These are phyloP conservation scores for Diaporthe vaccinii DNA, from an alignment of 2,329 filamentous ascomycete species.

Conservation along the genomic window DNA sequence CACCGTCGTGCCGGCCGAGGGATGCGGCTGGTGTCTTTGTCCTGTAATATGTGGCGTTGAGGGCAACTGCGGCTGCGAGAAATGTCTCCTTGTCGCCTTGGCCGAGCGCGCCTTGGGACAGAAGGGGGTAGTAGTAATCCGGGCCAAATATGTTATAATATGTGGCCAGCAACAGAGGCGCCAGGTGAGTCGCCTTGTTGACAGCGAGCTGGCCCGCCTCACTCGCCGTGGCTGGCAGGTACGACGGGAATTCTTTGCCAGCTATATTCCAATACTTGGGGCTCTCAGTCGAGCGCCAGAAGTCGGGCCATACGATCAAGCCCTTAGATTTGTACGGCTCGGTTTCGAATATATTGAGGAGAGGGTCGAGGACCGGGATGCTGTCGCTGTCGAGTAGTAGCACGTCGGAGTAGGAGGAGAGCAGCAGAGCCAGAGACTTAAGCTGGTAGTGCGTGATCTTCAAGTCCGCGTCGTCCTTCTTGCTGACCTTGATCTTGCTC, in stretches of 20 bases:
- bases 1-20: slow-evolving; percentile 51
- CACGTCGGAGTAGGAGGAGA: slow-evolving; percentile 70
- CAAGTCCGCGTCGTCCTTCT: slow-evolving; percentile 31
- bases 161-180: slow-evolving; percentile 61
- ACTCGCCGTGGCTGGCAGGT: slow-evolving; percentile 40
- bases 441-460: slow-evolving; percentile 59
- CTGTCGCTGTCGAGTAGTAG: slow-evolving; percentile 71
- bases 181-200: slow-evolving; percentile 61
- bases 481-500: slow-evolving; percentile 36
- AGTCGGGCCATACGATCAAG: slow-evolving; percentile 71
- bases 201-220: slow-evolving; percentile 64
- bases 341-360: slow-evolving; percentile 59
- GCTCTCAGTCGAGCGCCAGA: slow-evolving; percentile 59
- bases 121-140: slow-evolving; percentile 62
- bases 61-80: slow-evolving; percentile 57
- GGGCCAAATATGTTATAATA: slow-evolving; percentile 71
- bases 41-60: slow-evolving; percentile 56
- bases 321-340: slow-evolving; percentile 66
- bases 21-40: slow-evolving; percentile 51
- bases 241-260: slow-evolving; percentile 49
- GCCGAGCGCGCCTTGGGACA: slow-evolving; percentile 58
- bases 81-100: slow-evolving; percentile 65
- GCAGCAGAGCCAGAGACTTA: slow-evolving; percentile 69
- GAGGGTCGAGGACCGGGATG: slow-evolving; percentile 58
- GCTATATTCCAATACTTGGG: slow-evolving; percentile 60